phyloP scores from a whole-genome alignment of 768 basidiomycete genomes.

The Erythrobasidium yunnanense region DNA sequence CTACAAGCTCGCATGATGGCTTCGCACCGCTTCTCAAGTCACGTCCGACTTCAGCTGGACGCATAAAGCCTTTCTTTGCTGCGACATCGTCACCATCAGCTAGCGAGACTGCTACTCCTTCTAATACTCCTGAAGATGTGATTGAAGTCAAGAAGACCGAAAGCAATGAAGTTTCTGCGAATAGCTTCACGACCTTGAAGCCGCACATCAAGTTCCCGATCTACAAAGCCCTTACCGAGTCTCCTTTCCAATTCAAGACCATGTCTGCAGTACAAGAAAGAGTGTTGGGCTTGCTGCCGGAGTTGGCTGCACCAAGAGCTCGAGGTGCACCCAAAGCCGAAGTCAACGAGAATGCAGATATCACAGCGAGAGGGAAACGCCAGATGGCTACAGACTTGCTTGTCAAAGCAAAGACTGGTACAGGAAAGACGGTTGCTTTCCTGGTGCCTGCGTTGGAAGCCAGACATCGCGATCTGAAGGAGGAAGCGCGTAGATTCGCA shows the following conservation, averaged over 20 bases:
- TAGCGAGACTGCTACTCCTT: not conserved
- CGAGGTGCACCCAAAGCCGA: slow-evolving; percentile 33
- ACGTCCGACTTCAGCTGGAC: too few species aligned
- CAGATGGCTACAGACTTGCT: slow-evolving; percentile 49
- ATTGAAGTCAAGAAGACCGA: not conserved
- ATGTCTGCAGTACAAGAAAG: slow-evolving; percentile 77
- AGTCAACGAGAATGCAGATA: slow-evolving; percentile 20
- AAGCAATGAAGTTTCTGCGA: not conserved
- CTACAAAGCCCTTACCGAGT: slow-evolving; percentile 34
- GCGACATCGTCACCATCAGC: too few species aligned
- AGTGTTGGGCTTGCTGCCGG: slow-evolving; percentile 65
- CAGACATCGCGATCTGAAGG: slow-evolving; percentile 50
- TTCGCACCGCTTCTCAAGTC: not conserved
- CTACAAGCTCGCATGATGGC: not conserved
- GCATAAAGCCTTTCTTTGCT: too few species aligned
- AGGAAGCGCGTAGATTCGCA: not conserved
- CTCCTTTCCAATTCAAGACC: slow-evolving; percentile 56
- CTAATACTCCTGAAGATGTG: not conserved
- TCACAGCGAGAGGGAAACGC: not conserved
- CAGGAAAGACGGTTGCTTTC: slow-evolving; percentile 49
- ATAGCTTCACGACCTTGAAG: not conserved
- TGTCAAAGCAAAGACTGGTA: slow-evolving; percentile 41
- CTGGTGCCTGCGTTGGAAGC: slow-evolving; percentile 46
- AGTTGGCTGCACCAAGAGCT: slow-evolving; percentile 52
- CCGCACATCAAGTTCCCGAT: slow-evolving; percentile 29